Percentiles rank a stretch among this genome's conserved stretches.
These are phyloP conservation scores for Scutellaria baicalensis DNA, from an alignment of 257 asterid species.

Conservation along the genomic window DNA sequence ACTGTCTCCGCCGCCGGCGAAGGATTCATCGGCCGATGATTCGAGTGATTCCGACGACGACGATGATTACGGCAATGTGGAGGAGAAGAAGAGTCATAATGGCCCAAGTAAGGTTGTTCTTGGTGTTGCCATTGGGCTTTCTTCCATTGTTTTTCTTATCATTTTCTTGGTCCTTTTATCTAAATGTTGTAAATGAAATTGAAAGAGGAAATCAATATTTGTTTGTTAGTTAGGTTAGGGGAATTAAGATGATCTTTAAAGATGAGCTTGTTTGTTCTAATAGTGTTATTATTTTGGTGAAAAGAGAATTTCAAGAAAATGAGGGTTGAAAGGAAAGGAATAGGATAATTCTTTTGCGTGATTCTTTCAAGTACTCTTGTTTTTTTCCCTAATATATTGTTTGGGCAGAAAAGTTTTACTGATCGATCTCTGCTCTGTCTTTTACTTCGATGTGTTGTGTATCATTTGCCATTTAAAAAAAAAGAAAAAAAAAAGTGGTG, in stretches of 20 bases:
- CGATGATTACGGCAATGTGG: constrained; percentile 31
- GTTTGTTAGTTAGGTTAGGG: constrained; percentile 31
- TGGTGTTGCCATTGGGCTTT: constrained; percentile 82
- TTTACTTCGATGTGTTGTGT: background rate
- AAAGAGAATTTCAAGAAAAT: background rate
- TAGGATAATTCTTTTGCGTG: constrained; percentile 18
- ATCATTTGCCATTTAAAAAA: background rate
- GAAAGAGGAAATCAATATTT: background rate
- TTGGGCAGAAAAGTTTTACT: constrained; percentile 17
- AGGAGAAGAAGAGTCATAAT: constrained; percentile 34
- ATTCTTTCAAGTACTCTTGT: constrained; percentile 10
- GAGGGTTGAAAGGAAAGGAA: background rate
- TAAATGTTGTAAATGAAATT: constrained; percentile 70
- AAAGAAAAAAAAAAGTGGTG: background rate
- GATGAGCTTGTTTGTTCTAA: constrained; percentile 9
- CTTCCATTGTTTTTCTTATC: constrained; percentile 76
- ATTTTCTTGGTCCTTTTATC: constrained; percentile 71
- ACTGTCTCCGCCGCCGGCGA: constrained; percentile 73
- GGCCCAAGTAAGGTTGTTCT: constrained; percentile 94
- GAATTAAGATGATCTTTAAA: background rate
- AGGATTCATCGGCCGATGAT: constrained; percentile 39
- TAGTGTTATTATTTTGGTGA: constrained; percentile 10
- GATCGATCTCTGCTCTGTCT: constrained; percentile 1
- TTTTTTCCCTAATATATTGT: background rate
- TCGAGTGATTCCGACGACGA: constrained; percentile 33